Conservation (phyloP, 2,329 filamentous ascomycete genomes). For the Fusarium paranaense region DNA sequence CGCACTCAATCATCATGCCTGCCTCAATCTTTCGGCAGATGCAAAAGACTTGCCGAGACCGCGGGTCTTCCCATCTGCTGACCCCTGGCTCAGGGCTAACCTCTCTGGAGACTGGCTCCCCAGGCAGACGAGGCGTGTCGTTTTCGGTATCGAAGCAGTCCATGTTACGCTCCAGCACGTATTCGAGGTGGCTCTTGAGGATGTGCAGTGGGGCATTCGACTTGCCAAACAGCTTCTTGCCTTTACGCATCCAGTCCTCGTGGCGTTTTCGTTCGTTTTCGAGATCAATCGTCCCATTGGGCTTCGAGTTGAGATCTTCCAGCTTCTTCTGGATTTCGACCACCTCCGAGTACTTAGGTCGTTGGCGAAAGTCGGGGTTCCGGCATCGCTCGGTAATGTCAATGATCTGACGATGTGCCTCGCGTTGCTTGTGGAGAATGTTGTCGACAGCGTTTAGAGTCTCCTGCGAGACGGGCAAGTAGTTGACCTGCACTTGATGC, state of each 20-base stretch:
- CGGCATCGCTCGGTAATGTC: constrained; percentile 83
- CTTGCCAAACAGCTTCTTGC: constrained; percentile 98
- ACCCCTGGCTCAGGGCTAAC: constrained; percentile 68
- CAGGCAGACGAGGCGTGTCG: constrained; percentile 89
- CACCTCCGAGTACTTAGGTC: constrained; percentile 91
- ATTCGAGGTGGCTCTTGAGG: constrained; percentile 92
- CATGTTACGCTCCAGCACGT: constrained; percentile 88
- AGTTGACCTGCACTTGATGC: constrained; percentile 76
- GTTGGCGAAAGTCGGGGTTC: constrained; percentile 78
- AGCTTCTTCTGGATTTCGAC: constrained; percentile 88
- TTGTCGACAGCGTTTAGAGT: constrained; percentile 87
- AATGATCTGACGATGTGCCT: constrained; percentile 89
- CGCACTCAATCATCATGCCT: constrained; percentile 99
- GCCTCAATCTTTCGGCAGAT: constrained; percentile 94
- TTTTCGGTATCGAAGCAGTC: constrained; percentile 89
- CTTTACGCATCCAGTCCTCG: constrained; percentile 98
- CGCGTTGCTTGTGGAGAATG: constrained; percentile 94
- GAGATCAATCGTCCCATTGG: constrained; percentile 88
- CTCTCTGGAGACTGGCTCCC: constrained; percentile 91
- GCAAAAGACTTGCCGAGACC: constrained; percentile 87
- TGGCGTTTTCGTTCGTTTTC: constrained; percentile 95
- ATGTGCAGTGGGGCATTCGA: constrained; percentile 98
- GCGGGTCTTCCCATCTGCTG: constrained; percentile 71
- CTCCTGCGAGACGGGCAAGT: constrained; percentile 83
- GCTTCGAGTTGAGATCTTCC: constrained; percentile 92